phyloP scores from a whole-genome alignment of 1,284 basidiomycete species.

The Trichosporon coremiiforme region DNA sequence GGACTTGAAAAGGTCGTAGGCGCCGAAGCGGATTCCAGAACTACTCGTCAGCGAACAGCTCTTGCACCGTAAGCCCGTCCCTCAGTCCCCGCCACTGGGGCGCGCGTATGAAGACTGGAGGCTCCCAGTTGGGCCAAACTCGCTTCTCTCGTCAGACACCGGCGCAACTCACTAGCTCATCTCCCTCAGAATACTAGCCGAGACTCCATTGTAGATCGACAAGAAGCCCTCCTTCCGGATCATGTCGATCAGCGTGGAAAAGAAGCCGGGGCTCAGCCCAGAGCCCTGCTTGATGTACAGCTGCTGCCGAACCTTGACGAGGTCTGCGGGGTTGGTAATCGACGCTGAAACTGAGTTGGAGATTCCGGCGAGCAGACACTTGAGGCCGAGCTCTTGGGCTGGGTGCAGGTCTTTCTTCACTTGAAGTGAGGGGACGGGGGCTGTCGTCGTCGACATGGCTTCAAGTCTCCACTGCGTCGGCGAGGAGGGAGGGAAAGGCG shows the following conservation, averaged over 20 bases:
- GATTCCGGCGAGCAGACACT: constrained; percentile 21
- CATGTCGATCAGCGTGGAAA: constrained; percentile 26
- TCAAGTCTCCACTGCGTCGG: too few relatives aligned
- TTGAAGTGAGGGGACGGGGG: not conserved
- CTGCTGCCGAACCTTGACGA: constrained; percentile 34
- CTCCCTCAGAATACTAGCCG: constrained; percentile 27
- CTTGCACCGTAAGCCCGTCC: too few relatives aligned
- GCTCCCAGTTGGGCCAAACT: too few relatives aligned
- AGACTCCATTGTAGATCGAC: constrained; percentile 30
- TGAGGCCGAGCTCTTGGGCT: constrained; percentile 8
- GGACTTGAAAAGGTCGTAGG: constrained; percentile 33
- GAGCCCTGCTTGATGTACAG: constrained; percentile 31
- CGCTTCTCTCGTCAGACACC: too few relatives aligned
- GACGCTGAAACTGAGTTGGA: constrained; percentile 27
- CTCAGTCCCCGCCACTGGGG: too few relatives aligned
- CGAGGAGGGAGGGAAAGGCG: too few relatives aligned
- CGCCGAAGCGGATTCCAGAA: constrained; percentile 33
- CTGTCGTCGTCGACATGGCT: not conserved
- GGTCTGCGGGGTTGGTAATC: constrained; percentile 31
- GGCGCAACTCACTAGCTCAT: constrained; percentile 28
- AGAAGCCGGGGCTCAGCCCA: constrained; percentile 24
- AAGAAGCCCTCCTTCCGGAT: constrained; percentile 27
- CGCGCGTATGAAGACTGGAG: too few relatives aligned
- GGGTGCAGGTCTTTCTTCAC: not conserved
- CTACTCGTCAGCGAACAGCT: constrained; percentile 19